A percentile compares a stretch with the other conserved stretches of the same genome.
These are phyloP conservation scores for Ramularia collo-cygni DNA, from an alignment of 2,329 filamentous ascomycete species.

Conservation along the genomic window DNA sequence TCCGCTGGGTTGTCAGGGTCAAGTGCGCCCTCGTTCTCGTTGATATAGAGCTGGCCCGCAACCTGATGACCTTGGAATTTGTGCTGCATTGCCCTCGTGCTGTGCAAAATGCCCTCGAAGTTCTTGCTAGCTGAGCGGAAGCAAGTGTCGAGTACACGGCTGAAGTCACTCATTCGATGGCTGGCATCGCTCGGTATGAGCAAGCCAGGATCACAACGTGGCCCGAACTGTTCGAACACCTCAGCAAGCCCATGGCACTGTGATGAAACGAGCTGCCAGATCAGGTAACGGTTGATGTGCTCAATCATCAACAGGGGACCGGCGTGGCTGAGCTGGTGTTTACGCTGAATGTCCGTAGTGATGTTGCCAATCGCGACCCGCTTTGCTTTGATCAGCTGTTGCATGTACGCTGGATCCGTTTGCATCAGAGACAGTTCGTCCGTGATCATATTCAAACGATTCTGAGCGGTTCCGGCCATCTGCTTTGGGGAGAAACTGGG, in stretches of 20 bases:
- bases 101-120: background rate
- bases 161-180: background rate
- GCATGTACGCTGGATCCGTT: conserved; percentile 5
- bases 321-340: background rate
- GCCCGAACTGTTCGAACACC: no score
- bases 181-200: background rate
- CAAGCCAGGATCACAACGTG: no score
- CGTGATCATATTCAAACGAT: conserved; percentile 1
- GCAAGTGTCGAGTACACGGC: background rate
- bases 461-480: background rate
- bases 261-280: conserved; percentile 4
- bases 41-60: background rate
- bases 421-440: conserved; percentile 5
- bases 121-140: background rate
- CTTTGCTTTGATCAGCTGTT: conserved; percentile 1
- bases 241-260: background rate
- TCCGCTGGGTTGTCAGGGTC: background rate
- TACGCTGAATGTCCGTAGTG: background rate
- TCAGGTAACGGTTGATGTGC: background rate
- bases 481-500: background rate
- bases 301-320: background rate
- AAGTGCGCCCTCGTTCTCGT: background rate
- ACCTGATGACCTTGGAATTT: background rate
- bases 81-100: background rate
- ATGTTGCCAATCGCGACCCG: conserved; percentile 1